phyloP scores from a whole-genome alignment of 225 moss, liverwort and hornwort species.

The Bryoerythrophyllum caledonicum region DNA sequence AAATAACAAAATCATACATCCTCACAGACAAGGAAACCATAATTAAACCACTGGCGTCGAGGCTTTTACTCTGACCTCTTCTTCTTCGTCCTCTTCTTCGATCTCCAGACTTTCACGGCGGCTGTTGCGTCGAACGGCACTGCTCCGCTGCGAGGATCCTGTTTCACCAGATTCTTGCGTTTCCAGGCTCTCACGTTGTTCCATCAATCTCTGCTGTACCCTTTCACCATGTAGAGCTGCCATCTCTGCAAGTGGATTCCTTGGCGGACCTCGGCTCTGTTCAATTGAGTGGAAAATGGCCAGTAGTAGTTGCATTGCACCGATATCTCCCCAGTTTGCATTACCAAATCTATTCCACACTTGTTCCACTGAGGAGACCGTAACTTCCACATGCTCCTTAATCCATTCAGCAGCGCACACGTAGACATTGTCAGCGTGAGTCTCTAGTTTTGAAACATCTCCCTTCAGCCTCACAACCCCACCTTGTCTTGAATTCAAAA shows the following conservation, averaged over 20 bases:
- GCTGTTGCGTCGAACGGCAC: conserved; percentile 65
- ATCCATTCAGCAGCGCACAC: conserved; percentile 83
- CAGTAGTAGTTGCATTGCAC: conserved; percentile 80
- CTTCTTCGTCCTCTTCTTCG: conserved; percentile 71
- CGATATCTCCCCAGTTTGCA: conserved; percentile 89
- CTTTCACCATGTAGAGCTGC: conserved; percentile 86
- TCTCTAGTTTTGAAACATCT: conserved; percentile 86
- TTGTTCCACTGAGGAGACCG: conserved; percentile 66
- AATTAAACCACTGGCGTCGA: conserved; percentile 11
- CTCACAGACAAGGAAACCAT: not conserved
- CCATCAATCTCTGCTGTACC: conserved; percentile 76
- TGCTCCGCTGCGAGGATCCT: conserved; percentile 74
- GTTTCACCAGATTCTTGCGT: conserved; percentile 71
- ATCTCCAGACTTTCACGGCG: conserved; percentile 77
- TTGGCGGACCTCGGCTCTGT: conserved; percentile 82
- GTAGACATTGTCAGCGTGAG: conserved; percentile 75
- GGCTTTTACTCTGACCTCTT: conserved; percentile 36
- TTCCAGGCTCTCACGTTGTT: conserved; percentile 79
- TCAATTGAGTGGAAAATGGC: conserved; percentile 85
- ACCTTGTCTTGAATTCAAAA: conserved; percentile 79
- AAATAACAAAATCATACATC: not conserved
- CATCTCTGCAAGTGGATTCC: conserved; percentile 83
- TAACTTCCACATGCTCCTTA: conserved; percentile 75
- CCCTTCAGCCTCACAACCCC: conserved; percentile 84
- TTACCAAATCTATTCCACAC: conserved; percentile 95